phyloP scores from a whole-genome alignment of 169 alveolate genomes.

The Cyclospora cayetanensis region DNA sequence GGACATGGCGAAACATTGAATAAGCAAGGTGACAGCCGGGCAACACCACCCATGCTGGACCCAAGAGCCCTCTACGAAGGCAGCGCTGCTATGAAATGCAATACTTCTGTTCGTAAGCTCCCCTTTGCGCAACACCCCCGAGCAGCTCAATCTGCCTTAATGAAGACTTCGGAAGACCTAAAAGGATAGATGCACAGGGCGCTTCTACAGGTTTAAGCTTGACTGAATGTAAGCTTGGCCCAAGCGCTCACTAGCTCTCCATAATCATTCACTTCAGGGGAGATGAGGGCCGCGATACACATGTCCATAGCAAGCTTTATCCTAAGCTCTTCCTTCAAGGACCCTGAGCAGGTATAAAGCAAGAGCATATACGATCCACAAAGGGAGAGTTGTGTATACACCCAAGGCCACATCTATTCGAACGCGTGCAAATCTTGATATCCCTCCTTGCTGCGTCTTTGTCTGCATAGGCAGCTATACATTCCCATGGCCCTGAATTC shows the following conservation, averaged over 20 bases:
- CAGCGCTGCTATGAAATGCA: no score
- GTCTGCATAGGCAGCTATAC: neutral
- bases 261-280: conserved; percentile 33
- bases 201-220: no score
- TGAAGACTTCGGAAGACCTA: no score
- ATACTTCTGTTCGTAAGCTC: no score
- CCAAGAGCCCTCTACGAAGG: no score
- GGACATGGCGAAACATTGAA: no score
- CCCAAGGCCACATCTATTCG: neutral
- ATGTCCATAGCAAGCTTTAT: neutral
- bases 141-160: no score
- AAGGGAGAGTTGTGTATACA: neutral
- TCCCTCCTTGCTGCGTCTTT: neutral
- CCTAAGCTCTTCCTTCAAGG: conserved; percentile 5
- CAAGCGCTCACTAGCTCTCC: conserved; percentile 31
- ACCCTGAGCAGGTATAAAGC: neutral
- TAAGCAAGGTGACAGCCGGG: no score
- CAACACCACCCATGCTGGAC: no score
- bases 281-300: conserved; percentile 27
- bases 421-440: neutral
- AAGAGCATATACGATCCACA: neutral
- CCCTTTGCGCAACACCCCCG: no score
- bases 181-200: no score
- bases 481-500: neutral
- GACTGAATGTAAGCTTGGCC: no score